These are phyloP conservation scores for Yamadazyma phyllophila DNA, from an alignment of 805 yeast species.

Conservation along the genomic window DNA sequence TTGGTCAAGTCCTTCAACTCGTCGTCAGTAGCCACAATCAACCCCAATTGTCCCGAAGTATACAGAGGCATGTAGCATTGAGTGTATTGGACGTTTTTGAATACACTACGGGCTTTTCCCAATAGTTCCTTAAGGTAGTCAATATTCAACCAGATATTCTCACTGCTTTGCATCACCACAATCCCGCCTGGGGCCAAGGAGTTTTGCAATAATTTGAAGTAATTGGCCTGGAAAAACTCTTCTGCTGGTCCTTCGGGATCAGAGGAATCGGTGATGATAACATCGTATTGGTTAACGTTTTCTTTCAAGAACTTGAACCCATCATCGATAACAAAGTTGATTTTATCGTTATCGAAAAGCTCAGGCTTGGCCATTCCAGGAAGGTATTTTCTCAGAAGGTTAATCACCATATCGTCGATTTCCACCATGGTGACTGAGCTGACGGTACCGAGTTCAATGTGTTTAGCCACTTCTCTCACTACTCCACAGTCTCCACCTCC, in stretches of 20 bases:
- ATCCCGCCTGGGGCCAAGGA: constrained; percentile 65
- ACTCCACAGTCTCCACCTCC: constrained; percentile 99
- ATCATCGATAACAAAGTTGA: constrained; percentile 67
- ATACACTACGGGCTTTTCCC: constrained; percentile 51
- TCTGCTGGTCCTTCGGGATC: constrained; percentile 98
- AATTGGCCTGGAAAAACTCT: constrained; percentile 74
- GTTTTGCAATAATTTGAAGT: constrained; percentile 63
- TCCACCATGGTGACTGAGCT: constrained; percentile 78
- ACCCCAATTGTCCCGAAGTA: constrained; percentile 85
- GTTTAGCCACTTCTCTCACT: constrained; percentile 81
- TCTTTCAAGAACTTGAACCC: constrained; percentile 73
- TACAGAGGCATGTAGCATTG: constrained; percentile 85
- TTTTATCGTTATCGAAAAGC: constrained; percentile 56
- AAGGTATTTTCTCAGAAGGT: constrained; percentile 65
- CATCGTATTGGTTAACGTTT: constrained; percentile 55
- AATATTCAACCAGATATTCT: constrained; percentile 73
- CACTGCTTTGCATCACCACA: constrained; percentile 76
- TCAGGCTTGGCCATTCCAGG: constrained; percentile 64
- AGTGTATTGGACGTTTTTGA: constrained; percentile 60
- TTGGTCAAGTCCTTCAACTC: constrained; percentile 39
- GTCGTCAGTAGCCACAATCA: constrained; percentile 69
- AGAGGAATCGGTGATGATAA: constrained; percentile 87
- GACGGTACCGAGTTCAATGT: constrained; percentile 47
- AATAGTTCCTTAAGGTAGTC: constrained; percentile 48
- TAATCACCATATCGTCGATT: constrained; percentile 80